These are phyloP conservation scores for Astrocystis sublimbata DNA, from an alignment of 495 filamentous ascomycete genomes.

Conservation along the genomic window DNA sequence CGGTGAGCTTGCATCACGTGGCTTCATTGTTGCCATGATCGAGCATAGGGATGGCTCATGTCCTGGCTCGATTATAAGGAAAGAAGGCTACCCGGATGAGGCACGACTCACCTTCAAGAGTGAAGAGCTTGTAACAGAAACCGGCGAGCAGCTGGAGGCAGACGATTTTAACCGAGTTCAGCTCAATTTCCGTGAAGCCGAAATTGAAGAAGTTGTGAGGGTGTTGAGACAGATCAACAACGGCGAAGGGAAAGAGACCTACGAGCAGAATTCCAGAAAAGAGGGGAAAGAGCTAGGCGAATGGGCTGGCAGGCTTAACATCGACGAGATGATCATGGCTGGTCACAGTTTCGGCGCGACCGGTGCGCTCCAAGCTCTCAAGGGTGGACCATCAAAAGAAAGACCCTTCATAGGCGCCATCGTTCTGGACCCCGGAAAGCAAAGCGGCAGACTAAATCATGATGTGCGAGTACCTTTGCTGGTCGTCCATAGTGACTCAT, in stretches of 20 bases:
- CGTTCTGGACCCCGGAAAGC: slow-evolving; percentile 55
- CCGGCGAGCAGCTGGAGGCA: slow-evolving; percentile 23
- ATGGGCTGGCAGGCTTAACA: slow-evolving; percentile 41
- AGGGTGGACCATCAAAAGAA: slow-evolving; percentile 34
- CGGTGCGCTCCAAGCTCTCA: slow-evolving; percentile 49
- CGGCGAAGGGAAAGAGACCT: slow-evolving; percentile 40
- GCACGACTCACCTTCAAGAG: slow-evolving; percentile 32
- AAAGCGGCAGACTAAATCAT: slow-evolving; percentile 51
- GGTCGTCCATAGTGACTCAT: slow-evolving; percentile 53
- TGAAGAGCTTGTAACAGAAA: slow-evolving; percentile 29
- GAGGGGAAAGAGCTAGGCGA: slow-evolving; percentile 31
- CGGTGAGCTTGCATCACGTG: slow-evolving; percentile 54
- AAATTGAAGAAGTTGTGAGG: slow-evolving; percentile 51
- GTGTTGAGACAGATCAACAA: slow-evolving; percentile 46
- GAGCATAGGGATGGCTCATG: slow-evolving; percentile 58
- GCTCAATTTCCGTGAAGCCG: slow-evolving; percentile 54
- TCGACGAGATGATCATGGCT: slow-evolving; percentile 44
- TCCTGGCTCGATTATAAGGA: slow-evolving; percentile 46
- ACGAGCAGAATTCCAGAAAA: slow-evolving; percentile 34
- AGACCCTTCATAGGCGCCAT: slow-evolving; percentile 47
- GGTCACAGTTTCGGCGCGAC: slow-evolving; percentile 60
- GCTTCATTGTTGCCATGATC: slow-evolving; percentile 52
- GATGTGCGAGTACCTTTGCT: slow-evolving; percentile 51
- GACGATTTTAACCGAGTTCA: slow-evolving; percentile 48
- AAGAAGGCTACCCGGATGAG: slow-evolving; percentile 25